Conservation (phyloP, 805 yeast genomes). For the Hanseniaspora guilliermondii region DNA sequence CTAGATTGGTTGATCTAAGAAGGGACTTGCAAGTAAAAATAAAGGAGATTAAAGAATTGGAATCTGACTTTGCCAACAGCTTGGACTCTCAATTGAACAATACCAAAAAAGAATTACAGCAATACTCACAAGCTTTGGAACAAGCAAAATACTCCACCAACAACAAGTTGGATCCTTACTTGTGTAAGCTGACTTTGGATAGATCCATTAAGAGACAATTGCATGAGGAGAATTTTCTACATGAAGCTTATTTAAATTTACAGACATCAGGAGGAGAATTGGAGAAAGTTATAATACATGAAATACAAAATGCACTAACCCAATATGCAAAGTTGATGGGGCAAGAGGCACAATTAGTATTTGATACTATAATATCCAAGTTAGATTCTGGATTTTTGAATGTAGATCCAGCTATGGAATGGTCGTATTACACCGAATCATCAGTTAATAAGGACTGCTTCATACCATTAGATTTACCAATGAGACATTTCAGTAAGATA, state of each 20-base stretch:
- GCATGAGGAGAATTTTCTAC: constrained; percentile 70
- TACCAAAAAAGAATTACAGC: constrained; percentile 45
- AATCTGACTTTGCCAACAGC: constrained; percentile 72
- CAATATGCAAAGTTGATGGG: constrained; percentile 59
- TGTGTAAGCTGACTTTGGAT: constrained; percentile 60
- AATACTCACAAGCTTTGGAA: constrained; percentile 52
- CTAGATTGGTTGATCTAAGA: constrained; percentile 53
- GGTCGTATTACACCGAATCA: constrained; percentile 38
- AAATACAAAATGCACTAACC: constrained; percentile 70
- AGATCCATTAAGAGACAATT: constrained; percentile 66
- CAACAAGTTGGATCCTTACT: constrained; percentile 63
- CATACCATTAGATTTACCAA: constrained; percentile 55
- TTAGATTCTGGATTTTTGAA: constrained; percentile 58
- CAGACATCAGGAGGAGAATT: constrained; percentile 81
- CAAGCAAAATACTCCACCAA: constrained; percentile 38
- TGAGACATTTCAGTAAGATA: constrained; percentile 50
- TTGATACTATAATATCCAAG: constrained; percentile 52
- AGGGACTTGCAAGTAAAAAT: constrained; percentile 73
- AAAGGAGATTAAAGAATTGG: constrained; percentile 70
- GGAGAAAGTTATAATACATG: constrained; percentile 76
- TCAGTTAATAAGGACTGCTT: constrained; percentile 33
- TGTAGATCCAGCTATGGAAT: constrained; percentile 70
- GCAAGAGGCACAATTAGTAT: constrained; percentile 59
- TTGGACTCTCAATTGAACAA: constrained; percentile 56
- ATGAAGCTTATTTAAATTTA: constrained; percentile 77